Evolutionary conservation across 805 yeast species (phyloP).

Genomic region (Helenozyma baotianmanensis): DNA sequence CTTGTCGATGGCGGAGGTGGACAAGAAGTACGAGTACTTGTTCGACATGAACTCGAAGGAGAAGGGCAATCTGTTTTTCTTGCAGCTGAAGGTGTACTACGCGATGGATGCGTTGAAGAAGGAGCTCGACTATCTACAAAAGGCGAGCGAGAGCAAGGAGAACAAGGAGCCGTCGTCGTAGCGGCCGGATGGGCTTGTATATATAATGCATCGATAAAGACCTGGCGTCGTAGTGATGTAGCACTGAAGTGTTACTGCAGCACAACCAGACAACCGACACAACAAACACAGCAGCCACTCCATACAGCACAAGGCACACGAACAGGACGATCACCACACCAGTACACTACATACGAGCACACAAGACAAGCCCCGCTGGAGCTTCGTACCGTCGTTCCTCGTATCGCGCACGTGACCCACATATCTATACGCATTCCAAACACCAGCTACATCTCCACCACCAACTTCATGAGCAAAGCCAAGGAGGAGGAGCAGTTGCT

Average conservation of each 20-base stretch:
- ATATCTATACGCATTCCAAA: neutral
- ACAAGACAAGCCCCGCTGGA: too few relatives aligned
- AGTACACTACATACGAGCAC: too few relatives aligned
- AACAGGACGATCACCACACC: too few relatives aligned
- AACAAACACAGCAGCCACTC: too few relatives aligned
- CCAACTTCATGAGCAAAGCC: slow-evolving; percentile 10
- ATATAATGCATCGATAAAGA: too few relatives aligned
- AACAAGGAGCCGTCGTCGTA: too few relatives aligned
- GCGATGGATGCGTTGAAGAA: slow-evolving; percentile 88
- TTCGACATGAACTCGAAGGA: slow-evolving; percentile 89
- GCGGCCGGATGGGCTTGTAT: neutral
- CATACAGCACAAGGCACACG: too few relatives aligned
- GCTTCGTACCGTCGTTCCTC: neutral
- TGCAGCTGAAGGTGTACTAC: slow-evolving; percentile 88
- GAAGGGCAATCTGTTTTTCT: slow-evolving; percentile 91
- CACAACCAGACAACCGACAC: too few relatives aligned
- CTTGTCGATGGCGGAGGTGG: slow-evolving; percentile 53
- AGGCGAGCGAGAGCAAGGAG: slow-evolving; percentile 29
- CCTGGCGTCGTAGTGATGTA: too few relatives aligned
- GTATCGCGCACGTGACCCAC: neutral
- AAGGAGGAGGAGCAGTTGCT: slow-evolving; percentile 38
- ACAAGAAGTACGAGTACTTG: slow-evolving; percentile 71
- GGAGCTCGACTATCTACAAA: slow-evolving; percentile 62
- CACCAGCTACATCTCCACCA: neutral
- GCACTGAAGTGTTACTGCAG: too few relatives aligned